Conservation (phyloP, 2,329 filamentous ascomycete species). For the Penicillium nordicum region DNA sequence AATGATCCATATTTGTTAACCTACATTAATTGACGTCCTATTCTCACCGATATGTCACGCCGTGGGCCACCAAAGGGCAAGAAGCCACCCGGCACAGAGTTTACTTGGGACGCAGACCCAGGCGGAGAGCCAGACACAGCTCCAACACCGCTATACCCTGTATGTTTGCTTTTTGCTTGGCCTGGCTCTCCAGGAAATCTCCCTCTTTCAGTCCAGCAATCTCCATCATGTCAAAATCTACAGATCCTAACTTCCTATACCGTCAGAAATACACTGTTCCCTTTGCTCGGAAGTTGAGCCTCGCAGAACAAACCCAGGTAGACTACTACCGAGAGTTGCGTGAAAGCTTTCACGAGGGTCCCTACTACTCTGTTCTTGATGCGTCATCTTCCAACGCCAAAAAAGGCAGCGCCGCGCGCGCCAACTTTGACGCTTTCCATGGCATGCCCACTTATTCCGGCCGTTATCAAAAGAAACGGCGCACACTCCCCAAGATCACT, state of each 20-base stretch:
- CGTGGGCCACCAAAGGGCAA: conserved; percentile 39
- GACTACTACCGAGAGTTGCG: conserved; percentile 52
- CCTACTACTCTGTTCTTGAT: conserved; percentile 56
- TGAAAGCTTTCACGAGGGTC: conserved; percentile 56
- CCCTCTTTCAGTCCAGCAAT: neutral
- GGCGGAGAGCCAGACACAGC: conserved; percentile 43
- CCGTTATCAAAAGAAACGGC: conserved; percentile 56
- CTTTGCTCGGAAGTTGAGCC: conserved; percentile 30
- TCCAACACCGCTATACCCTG: conserved; percentile 48
- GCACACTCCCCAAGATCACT: conserved; percentile 53
- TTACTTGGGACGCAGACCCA: conserved; percentile 40
- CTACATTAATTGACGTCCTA: neutral
- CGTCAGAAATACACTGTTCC: conserved; percentile 39
- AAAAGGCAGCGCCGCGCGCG: conserved; percentile 43
- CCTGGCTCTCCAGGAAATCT: conserved; percentile 1
- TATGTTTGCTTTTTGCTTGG: conserved; percentile 30
- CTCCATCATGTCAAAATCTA: neutral
- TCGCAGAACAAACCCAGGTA: conserved; percentile 48
- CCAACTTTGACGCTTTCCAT: conserved; percentile 59
- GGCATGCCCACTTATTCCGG: conserved; percentile 60
- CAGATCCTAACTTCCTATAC: neutral
- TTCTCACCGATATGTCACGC: conserved; percentile 35
- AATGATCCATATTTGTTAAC: neutral
- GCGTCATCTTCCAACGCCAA: conserved; percentile 39
- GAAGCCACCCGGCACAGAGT: conserved; percentile 41